Evolutionary conservation across 352 stramenopile genomes (phyloP).

Genomic region (Phytophthora syringae): DNA sequence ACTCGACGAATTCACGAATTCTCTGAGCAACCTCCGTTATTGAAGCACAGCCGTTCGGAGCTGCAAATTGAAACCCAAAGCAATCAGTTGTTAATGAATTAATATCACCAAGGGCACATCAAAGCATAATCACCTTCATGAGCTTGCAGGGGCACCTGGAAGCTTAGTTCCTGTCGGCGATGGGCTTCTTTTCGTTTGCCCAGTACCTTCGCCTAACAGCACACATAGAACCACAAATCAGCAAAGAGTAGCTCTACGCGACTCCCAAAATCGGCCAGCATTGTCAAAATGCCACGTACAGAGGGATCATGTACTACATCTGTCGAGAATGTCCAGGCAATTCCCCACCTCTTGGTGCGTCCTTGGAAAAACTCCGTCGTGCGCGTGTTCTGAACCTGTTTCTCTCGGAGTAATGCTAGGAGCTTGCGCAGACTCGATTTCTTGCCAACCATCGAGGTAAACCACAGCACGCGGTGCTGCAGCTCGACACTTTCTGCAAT

Average conservation of each 20-base stretch:
- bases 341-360: conserved; percentile 92
- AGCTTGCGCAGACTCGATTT: conserved; percentile 93
- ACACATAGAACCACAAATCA: conserved; percentile 7
- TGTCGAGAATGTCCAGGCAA: conserved; percentile 91
- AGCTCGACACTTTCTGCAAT: conserved; percentile 91
- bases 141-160: conserved; percentile 43
- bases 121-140: conserved; percentile 28
- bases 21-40: conserved; percentile 49
- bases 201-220: conserved; percentile 73
- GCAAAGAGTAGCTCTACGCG: not conserved
- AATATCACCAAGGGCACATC: not conserved
- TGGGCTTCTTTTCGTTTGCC: conserved; percentile 84
- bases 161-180: conserved; percentile 59
- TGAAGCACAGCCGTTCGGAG: conserved; percentile 43
- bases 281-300: conserved; percentile 36
- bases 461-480: conserved; percentile 88
- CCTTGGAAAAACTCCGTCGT: conserved; percentile 96
- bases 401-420: conserved; percentile 78
- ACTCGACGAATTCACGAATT: conserved; percentile 46
- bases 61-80: conserved; percentile 15
- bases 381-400: conserved; percentile 73
- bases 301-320: conserved; percentile 38
- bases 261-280: not conserved
- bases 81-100: not conserved
- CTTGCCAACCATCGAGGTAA: conserved; percentile 94